Conservation (phyloP, 805 yeast genomes). For the Maudiozyma bulderi region DNA sequence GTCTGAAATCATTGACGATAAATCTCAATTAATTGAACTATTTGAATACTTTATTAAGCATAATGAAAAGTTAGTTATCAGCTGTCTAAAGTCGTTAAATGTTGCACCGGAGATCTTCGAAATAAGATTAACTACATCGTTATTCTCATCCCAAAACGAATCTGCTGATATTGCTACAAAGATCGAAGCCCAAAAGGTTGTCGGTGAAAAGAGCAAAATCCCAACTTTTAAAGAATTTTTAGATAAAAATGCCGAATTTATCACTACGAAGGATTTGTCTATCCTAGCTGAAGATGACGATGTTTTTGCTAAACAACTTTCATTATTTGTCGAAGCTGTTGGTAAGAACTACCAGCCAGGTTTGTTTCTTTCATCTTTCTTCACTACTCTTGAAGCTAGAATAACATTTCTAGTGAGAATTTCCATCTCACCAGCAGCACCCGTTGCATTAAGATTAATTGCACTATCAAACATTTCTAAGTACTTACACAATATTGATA, state of each 20-base stretch:
- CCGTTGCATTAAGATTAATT: slow-evolving; percentile 44
- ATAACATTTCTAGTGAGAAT: slow-evolving; percentile 53
- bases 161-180: slow-evolving; percentile 27
- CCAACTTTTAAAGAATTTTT: slow-evolving; percentile 26
- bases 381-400: slow-evolving; percentile 34
- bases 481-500: slow-evolving; percentile 27
- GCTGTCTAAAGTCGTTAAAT: slow-evolving; percentile 30
- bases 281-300: slow-evolving; percentile 25
- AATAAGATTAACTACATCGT: slow-evolving; percentile 58
- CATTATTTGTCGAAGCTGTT: slow-evolving; percentile 38
- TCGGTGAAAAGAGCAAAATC: slow-evolving; percentile 14
- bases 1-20: slow-evolving; percentile 32
- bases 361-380: slow-evolving; percentile 28
- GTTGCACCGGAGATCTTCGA: slow-evolving; percentile 41
- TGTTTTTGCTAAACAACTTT: slow-evolving; percentile 36
- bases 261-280: slow-evolving; percentile 26
- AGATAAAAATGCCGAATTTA: slow-evolving; percentile 20
- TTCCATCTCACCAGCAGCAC: slow-evolving; percentile 47
- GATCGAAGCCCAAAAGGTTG: slow-evolving; percentile 19
- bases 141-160: slow-evolving; percentile 27
- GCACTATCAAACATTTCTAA: slow-evolving; percentile 37
- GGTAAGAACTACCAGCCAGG: slow-evolving; percentile 26
- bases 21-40: slow-evolving; percentile 30
- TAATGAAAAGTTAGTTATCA: slow-evolving; percentile 33
- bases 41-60: slow-evolving; percentile 32